Conservation (phyloP, 257 asterid genomes). For the Haberlea rhodopensis region DNA sequence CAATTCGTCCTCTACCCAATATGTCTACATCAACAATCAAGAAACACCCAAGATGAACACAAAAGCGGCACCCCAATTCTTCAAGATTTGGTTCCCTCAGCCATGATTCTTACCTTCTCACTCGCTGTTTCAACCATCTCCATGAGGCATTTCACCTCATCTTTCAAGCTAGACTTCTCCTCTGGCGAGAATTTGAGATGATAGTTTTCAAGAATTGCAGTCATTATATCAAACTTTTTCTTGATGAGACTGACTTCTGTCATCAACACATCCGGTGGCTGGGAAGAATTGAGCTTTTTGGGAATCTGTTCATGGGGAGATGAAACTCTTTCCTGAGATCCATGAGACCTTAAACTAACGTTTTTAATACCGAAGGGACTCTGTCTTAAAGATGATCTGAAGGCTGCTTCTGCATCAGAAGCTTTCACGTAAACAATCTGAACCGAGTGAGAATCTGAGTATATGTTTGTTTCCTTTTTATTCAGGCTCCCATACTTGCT, state of each 20-base stretch:
- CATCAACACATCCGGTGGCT: constrained; percentile 28
- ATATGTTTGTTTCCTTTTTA: constrained; percentile 40
- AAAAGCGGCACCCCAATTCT: neutral
- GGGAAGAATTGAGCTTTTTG: constrained; percentile 23
- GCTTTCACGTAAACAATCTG: constrained; percentile 38
- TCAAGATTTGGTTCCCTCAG: neutral
- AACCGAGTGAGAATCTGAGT: constrained; percentile 32
- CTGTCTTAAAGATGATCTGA: constrained; percentile 34
- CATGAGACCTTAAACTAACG: constrained; percentile 33
- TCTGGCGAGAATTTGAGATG: constrained; percentile 31
- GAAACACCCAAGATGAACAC: neutral
- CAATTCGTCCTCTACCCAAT: neutral
- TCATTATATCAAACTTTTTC: constrained; percentile 29
- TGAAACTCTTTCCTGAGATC: constrained; percentile 20
- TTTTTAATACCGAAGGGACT: constrained; percentile 41
- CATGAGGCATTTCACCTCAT: constrained; percentile 33
- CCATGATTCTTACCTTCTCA: constrained; percentile 11
- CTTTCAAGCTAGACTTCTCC: constrained; percentile 34
- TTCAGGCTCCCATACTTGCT: constrained; percentile 51
- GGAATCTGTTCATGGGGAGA: constrained; percentile 23
- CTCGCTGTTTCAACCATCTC: constrained; percentile 33
- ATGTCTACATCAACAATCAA: neutral
- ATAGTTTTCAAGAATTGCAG: constrained; percentile 33
- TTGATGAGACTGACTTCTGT: constrained; percentile 26
- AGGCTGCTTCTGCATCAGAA: constrained; percentile 57